Evolutionary conservation across 2,329 filamentous ascomycete species (phyloP), one percentile per base, ranked within the genome.

Genomic region (Microdochium paspali): DNA sequence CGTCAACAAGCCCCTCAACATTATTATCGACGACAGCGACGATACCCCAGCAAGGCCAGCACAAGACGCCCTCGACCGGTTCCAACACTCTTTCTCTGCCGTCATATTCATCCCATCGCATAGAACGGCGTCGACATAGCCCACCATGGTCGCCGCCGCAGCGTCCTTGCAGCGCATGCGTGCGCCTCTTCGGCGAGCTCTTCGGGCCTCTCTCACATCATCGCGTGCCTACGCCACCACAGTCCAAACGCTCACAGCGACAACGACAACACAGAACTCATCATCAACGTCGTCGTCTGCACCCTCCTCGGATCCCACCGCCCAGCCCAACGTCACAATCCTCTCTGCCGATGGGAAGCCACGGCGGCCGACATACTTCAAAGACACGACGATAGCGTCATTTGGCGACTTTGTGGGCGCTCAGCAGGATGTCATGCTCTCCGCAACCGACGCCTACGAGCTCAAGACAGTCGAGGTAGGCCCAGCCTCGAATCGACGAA

Each of bases 391-490:
- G 2, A 67, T 84, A 7, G 76, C 75, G 0, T 68, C 79, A 6
- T 75, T 84, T 53, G 70, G 73, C 46, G 76, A 82, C 42, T 84
- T 84, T 56, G 55, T 84, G 24, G 66, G 61, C 21, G 59, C 64
- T 4, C 61, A 69, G 23, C 66, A 69, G 2, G 46, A 68, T 1
- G 56, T 66, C 10, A 58, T 74, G 3, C 62, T 82, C 4, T 56
- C 75, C 1, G 57, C 69, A 6, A 62, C 68, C 53, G 80, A 84
- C 46, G 78, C 79, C 5, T 81, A 80, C 62, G 70, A 74, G 47
- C 69, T 83, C 39, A 73, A 74, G 54, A 84, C 80, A 32, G 80
- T 77, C 54, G 72, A 82, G 60, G 80, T 84, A 56, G 80, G 80
- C 31, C 80, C 80, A 20, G 73, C 72, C 24, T 79, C 79, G 50